Percentiles rank a stretch among this genome's conserved stretches.
Evolutionary conservation across 2,329 filamentous ascomycete genomes (phyloP).

Genomic region (Aspergillus puulaauensis): DNA sequence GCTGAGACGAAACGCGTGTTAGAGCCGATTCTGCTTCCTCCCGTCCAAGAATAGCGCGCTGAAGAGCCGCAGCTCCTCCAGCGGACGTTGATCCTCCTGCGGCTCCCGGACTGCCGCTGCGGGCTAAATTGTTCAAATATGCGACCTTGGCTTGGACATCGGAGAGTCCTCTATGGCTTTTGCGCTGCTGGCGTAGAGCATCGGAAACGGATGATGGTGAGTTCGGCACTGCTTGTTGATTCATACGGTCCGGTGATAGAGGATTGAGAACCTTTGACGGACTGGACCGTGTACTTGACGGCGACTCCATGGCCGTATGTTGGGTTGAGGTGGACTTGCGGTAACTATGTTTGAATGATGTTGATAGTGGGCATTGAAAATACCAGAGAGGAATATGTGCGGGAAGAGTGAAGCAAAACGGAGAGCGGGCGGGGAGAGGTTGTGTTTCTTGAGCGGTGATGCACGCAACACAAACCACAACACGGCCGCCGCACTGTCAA

Average conservation of each 20-base stretch:
- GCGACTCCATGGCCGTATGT: constrained; percentile 34
- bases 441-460: constrained; percentile 23
- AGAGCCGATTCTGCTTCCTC: constrained; percentile 47
- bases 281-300: constrained; percentile 32
- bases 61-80: constrained; percentile 45
- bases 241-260: constrained; percentile 50
- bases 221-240: constrained; percentile 44
- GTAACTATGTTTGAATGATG: neutral
- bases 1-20: constrained; percentile 31
- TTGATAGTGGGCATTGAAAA: constrained; percentile 5
- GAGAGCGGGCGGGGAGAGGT: neutral
- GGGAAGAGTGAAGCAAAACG: constrained; percentile 10
- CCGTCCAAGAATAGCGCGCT: constrained; percentile 45
- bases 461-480: constrained; percentile 23
- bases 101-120: constrained; percentile 31
- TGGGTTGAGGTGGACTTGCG: constrained; percentile 2
- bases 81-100: constrained; percentile 26
- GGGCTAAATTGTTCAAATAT: constrained; percentile 47
- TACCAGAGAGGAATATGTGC: neutral
- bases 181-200: constrained; percentile 35
- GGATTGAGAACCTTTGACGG: constrained; percentile 38
- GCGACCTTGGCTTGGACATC: constrained; percentile 52
- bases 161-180: constrained; percentile 35
- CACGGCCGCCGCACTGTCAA: constrained; percentile 14
- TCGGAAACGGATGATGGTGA: constrained; percentile 42